Percentiles rank a stretch among this genome's conserved stretches.
Conservation (phyloP, 2,329 filamentous ascomycete species). For the Aspergillus fructus region DNA sequence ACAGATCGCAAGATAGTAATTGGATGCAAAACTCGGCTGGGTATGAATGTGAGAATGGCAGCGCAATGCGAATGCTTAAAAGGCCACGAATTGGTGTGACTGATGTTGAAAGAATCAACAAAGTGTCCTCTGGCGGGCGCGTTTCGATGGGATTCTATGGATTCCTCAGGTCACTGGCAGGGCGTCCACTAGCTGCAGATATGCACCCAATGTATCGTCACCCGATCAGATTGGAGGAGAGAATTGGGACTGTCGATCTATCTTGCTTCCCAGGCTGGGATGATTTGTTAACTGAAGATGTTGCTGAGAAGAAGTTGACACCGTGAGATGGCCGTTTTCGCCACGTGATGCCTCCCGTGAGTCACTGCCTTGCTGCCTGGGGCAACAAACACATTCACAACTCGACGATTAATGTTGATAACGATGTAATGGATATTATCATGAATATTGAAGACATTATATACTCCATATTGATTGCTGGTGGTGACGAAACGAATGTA, state of each 20-base stretch:
- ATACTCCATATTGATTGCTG: too few species aligned
- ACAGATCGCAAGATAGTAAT: background rate
- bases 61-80: background rate
- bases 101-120: background rate
- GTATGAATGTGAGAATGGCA: background rate
- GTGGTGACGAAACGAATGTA: too few species aligned
- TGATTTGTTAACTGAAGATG: background rate
- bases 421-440: too few species aligned
- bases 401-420: too few species aligned
- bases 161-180: slow-evolving; percentile 23
- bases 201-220: background rate
- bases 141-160: slow-evolving; percentile 36
- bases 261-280: background rate
- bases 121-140: background rate
- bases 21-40: background rate
- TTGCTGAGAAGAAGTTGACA: background rate
- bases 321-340: background rate
- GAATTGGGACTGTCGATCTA: background rate
- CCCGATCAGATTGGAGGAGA: background rate
- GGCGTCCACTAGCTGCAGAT: slow-evolving; percentile 21
- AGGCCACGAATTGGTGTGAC: background rate
- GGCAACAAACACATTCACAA: too few species aligned
- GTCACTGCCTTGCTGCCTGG: background rate
- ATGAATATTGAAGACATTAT: too few species aligned
- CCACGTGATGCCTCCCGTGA: background rate